phyloP scores from a whole-genome alignment of 805 yeast species.

The Candida dajiaensis region DNA sequence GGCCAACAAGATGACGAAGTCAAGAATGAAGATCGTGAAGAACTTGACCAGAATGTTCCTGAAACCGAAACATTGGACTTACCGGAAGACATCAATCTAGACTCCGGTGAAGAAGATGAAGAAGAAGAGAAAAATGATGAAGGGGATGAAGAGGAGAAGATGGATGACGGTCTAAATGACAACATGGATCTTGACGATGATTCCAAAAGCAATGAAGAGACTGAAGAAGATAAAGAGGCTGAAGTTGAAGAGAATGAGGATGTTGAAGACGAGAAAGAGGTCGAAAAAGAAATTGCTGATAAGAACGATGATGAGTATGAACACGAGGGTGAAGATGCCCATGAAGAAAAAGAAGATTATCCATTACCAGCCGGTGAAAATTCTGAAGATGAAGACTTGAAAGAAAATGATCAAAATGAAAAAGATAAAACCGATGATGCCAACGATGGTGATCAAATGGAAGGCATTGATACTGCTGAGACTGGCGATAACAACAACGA shows the following conservation, averaged over 20 bases:
- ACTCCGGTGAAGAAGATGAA: slow-evolving; percentile 63
- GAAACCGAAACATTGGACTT: slow-evolving; percentile 83
- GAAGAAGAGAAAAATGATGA: slow-evolving; percentile 35
- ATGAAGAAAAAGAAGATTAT: slow-evolving; percentile 25
- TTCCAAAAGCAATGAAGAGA: slow-evolving; percentile 26
- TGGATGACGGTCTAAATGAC: slow-evolving; percentile 30
- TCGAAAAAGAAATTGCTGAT: slow-evolving; percentile 21
- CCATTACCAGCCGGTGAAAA: slow-evolving; percentile 30
- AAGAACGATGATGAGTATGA: slow-evolving; percentile 31
- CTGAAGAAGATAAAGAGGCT: slow-evolving; percentile 25
- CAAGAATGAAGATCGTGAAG: slow-evolving; percentile 59
- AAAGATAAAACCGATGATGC: slow-evolving; percentile 27
- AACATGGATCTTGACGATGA: slow-evolving; percentile 45
- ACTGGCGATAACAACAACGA: slow-evolving; percentile 35
- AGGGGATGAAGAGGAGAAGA: slow-evolving; percentile 27
- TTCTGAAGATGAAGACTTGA: slow-evolving; percentile 28
- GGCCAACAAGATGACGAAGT: slow-evolving; percentile 82
- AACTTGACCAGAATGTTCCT: slow-evolving; percentile 67
- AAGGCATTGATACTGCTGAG: slow-evolving; percentile 51
- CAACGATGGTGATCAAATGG: slow-evolving; percentile 38
- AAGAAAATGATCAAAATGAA: slow-evolving; percentile 11
- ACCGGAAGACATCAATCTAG: slow-evolving; percentile 89
- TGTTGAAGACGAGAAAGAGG: slow-evolving; percentile 26
- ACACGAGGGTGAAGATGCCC: slow-evolving; percentile 22
- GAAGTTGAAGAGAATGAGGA: slow-evolving; percentile 27